phyloP scores from a whole-genome alignment of 1,139 yeast species.

The Sugiyamaella novakii region DNA sequence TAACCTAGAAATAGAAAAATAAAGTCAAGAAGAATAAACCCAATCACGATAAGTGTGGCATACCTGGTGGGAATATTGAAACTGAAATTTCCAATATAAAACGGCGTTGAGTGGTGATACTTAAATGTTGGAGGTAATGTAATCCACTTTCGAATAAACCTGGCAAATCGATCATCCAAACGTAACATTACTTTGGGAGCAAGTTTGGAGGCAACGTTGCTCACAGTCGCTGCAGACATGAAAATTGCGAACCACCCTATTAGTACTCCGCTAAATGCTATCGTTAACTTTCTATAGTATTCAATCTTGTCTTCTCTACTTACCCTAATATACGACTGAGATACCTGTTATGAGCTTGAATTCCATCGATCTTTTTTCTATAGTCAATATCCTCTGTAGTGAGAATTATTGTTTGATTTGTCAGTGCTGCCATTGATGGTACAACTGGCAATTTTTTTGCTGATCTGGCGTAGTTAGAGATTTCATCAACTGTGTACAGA shows the following conservation, averaged over 20 bases:
- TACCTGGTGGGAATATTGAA: slow-evolving; percentile 59
- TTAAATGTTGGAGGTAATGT: slow-evolving; percentile 54
- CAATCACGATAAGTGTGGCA: slow-evolving; percentile 52
- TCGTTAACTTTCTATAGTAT: background rate
- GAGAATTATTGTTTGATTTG: slow-evolving; percentile 13
- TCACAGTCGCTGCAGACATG: slow-evolving; percentile 12
- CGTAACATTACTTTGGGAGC: slow-evolving; percentile 8
- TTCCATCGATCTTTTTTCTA: slow-evolving; percentile 5
- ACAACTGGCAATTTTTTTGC: slow-evolving; percentile 2
- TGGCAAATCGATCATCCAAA: slow-evolving; percentile 7
- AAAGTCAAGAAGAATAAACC: slow-evolving; percentile 49
- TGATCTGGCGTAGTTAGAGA: slow-evolving; percentile 12
- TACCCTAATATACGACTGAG: slow-evolving; percentile 19
- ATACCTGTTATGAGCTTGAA: slow-evolving; percentile 12
- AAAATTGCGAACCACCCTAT: slow-evolving; percentile 15
- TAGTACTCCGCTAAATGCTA: slow-evolving; percentile 10
- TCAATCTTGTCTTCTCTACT: background rate
- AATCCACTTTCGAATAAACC: slow-evolving; percentile 44
- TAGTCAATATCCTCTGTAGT: slow-evolving; percentile 11
- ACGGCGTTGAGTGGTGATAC: slow-evolving; percentile 48
- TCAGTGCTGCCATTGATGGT: slow-evolving; percentile 3
- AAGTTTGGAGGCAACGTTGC: slow-evolving; percentile 5
- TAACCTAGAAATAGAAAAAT: slow-evolving; percentile 47
- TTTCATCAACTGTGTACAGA: slow-evolving; percentile 13
- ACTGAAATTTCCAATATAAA: slow-evolving; percentile 36